phyloP scores from a whole-genome alignment of 2,329 filamentous ascomycete genomes.

The Gaeumannomyces sp. region DNA sequence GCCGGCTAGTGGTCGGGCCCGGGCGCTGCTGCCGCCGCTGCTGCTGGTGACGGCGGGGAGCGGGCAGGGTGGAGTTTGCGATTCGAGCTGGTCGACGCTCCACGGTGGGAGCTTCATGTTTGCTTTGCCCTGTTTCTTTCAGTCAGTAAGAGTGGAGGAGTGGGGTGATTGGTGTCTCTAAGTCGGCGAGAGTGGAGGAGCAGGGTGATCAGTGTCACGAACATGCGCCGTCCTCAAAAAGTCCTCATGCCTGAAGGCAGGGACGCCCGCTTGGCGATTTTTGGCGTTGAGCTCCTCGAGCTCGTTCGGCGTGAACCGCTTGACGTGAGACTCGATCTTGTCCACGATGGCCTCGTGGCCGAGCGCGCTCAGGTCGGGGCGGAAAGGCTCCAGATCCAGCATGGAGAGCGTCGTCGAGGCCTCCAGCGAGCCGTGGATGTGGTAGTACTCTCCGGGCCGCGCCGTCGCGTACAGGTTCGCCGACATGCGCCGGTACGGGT shows the following conservation, averaged over 20 bases:
- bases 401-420: conserved; percentile 63
- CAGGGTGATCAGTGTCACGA: not conserved
- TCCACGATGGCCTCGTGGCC: conserved; percentile 6
- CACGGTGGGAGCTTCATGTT: conserved; percentile 37
- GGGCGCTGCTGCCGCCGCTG: not conserved
- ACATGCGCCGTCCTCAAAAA: conserved; percentile 51
- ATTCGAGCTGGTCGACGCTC: conserved; percentile 38
- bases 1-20: conserved; percentile 41
- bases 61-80: conserved; percentile 38
- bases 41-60: conserved; percentile 24
- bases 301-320: conserved; percentile 45
- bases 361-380: conserved; percentile 28
- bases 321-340: conserved; percentile 51
- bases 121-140: conserved; percentile 22
- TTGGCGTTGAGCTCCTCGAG: conserved; percentile 52
- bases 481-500: conserved; percentile 64
- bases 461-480: conserved; percentile 67
- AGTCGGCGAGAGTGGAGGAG: not conserved
- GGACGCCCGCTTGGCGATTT: conserved; percentile 53
- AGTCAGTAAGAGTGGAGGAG: no score
- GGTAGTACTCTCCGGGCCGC: conserved; percentile 61
- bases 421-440: conserved; percentile 70
- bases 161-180: not conserved
- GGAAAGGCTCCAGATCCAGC: conserved; percentile 58
- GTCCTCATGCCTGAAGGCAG: conserved; percentile 51